These are phyloP conservation scores for Celoporthe dispersa DNA, from an alignment of 2,329 filamentous ascomycete species.

Conservation along the genomic window DNA sequence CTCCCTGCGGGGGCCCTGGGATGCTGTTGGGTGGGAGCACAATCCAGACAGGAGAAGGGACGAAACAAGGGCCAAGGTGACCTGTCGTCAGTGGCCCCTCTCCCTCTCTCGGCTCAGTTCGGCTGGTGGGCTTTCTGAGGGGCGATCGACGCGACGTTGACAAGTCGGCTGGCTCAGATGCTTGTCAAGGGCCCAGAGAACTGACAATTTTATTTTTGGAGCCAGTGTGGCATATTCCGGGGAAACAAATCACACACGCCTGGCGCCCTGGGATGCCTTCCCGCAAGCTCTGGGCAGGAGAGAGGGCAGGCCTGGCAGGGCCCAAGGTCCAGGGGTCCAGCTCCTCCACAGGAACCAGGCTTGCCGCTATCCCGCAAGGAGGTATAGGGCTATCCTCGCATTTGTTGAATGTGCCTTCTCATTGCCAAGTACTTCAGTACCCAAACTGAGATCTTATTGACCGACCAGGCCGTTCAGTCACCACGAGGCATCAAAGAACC, in stretches of 20 bases:
- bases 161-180: background rate
- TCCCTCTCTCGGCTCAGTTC: background rate
- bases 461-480: too few relatives aligned
- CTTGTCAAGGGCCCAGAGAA: background rate
- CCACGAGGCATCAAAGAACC: too few relatives aligned
- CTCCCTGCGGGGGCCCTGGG: background rate
- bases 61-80: background rate
- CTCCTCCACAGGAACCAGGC: background rate
- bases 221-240: background rate
- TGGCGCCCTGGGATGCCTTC: too few relatives aligned
- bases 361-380: conserved; percentile 2
- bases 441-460: too few relatives aligned
- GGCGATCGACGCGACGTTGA: conserved; percentile 14
- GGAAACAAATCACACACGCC: conserved; percentile 5
- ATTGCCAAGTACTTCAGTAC: too few relatives aligned
- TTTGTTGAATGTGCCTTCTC: too few relatives aligned
- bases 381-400: background rate
- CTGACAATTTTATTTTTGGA: conserved; percentile 16
- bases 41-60: background rate
- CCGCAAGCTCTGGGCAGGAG: too few relatives aligned
- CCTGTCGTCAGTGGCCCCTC: background rate
- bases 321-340: conserved; percentile 5
- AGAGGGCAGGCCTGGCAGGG: background rate
- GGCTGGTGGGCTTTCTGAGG: background rate
- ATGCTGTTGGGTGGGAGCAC: background rate